Evolutionary conservation across 129 eudicot genomes (phyloP).

Genomic region (Flaveria robusta): DNA sequence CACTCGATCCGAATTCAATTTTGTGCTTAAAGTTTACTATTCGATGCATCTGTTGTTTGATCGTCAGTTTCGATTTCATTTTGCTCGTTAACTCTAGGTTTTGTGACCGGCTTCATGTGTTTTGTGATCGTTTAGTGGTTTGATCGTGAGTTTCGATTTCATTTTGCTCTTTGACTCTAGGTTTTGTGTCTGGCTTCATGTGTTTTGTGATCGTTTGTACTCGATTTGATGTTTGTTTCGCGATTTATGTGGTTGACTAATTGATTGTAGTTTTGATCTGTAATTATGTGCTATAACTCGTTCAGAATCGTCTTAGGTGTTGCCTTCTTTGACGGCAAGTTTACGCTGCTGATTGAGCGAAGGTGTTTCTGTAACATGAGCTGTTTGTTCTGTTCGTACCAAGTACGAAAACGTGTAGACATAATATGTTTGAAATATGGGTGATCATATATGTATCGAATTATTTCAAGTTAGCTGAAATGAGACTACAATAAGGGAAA

Average conservation of each 20-base stretch:
- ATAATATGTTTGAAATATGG: not conserved
- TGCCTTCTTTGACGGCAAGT: not conserved
- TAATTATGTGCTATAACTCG: not conserved
- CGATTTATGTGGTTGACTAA: constrained; percentile 10
- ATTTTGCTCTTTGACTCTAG: constrained; percentile 1
- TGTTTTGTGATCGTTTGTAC: not conserved
- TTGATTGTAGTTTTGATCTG: constrained; percentile 25
- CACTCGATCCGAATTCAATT: constrained; percentile 16
- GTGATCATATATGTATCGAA: constrained; percentile 9
- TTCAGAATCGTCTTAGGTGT: not conserved
- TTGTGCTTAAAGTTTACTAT: not conserved
- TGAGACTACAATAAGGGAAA: constrained; percentile 4
- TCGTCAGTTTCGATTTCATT: constrained; percentile 8
- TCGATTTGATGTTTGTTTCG: constrained; percentile 14
- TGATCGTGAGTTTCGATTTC: not conserved
- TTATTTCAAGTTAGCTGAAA: not conserved
- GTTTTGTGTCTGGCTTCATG: constrained; percentile 9
- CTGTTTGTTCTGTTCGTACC: not conserved
- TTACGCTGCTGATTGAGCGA: constrained; percentile 9
- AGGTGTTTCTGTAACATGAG: not conserved
- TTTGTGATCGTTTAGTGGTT: constrained; percentile 8
- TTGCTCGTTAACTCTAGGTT: constrained; percentile 3
- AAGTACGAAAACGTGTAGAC: not conserved
- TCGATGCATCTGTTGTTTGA: constrained; percentile 6
- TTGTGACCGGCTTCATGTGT: constrained; percentile 2